These are phyloP conservation scores for Sporothrix pseudoabietina DNA, from an alignment of 2,329 filamentous ascomycete genomes.

Conservation along the genomic window DNA sequence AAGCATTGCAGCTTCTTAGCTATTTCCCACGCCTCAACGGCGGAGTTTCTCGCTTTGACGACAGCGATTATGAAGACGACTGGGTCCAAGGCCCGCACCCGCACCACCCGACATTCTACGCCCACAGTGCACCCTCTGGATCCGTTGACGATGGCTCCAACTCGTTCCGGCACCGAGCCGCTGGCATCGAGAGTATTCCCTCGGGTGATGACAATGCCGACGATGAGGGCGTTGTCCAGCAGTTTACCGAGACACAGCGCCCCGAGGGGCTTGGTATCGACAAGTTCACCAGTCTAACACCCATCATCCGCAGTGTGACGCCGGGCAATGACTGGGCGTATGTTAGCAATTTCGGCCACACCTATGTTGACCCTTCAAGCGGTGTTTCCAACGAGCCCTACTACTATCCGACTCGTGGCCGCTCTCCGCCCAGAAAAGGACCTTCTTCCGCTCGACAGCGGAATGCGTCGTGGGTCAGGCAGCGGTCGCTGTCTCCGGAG, in stretches of 20 bases:
- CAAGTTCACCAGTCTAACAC: slow-evolving; percentile 41
- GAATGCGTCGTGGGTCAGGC: slow-evolving; percentile 16
- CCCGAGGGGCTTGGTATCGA: slow-evolving; percentile 44
- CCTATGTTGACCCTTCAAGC: slow-evolving; percentile 43
- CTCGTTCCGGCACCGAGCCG: slow-evolving; percentile 33
- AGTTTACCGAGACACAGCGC: slow-evolving; percentile 40
- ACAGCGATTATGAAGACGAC: slow-evolving; percentile 39
- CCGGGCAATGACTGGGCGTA: slow-evolving; percentile 51
- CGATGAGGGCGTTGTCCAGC: not conserved
- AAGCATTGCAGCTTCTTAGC: slow-evolving; percentile 70
- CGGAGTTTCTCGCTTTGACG: slow-evolving; percentile 35
- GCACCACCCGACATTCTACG: slow-evolving; percentile 32
- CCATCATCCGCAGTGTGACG: slow-evolving; percentile 47
- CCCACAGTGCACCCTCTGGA: slow-evolving; percentile 41
- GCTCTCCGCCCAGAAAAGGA: slow-evolving; percentile 51
- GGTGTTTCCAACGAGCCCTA: slow-evolving; percentile 47
- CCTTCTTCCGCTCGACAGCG: not conserved
- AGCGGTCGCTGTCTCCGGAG: not conserved
- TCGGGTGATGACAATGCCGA: not conserved
- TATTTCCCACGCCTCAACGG: slow-evolving; percentile 61
- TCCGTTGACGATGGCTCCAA: slow-evolving; percentile 47
- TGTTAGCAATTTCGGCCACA: slow-evolving; percentile 41
- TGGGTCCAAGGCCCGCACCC: slow-evolving; percentile 29
- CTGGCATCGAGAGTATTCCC: slow-evolving; percentile 8
- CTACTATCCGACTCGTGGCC: slow-evolving; percentile 53